Conservation (phyloP, 2,329 filamentous ascomycete species). For the Aspergillus nomiae region DNA sequence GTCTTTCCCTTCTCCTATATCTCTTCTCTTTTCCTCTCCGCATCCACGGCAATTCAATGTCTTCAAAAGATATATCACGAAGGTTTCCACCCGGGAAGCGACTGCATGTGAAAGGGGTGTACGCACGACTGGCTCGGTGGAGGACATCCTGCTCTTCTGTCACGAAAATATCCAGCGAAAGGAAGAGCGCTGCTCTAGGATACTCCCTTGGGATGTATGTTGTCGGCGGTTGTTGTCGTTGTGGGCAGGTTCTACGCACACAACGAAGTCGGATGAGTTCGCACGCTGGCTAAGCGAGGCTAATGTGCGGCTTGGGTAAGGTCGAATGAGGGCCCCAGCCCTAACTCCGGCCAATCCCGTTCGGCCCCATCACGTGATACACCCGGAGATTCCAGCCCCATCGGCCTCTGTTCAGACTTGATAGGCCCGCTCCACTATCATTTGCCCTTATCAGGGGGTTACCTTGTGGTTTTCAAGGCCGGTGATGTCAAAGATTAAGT, state of each 20-base stretch:
- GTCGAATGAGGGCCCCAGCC: conserved; percentile 39
- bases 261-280: conserved; percentile 45
- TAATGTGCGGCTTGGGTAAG: conserved; percentile 36
- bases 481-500: conserved; percentile 3
- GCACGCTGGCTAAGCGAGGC: conserved; percentile 44
- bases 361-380: conserved; percentile 27
- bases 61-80: conserved; percentile 11
- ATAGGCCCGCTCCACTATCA: conserved; percentile 1
- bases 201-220: conserved; percentile 45
- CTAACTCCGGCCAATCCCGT: conserved; percentile 38
- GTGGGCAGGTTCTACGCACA: conserved; percentile 46
- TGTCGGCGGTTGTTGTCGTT: conserved; percentile 52
- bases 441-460: conserved; percentile 1
- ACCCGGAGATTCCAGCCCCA: conserved; percentile 1
- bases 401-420: neutral
- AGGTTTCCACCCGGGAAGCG: conserved; percentile 8
- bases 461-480: neutral
- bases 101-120: conserved; percentile 20
- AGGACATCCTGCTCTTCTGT: conserved; percentile 60
- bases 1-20: neutral
- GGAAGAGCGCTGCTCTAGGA: conserved; percentile 44
- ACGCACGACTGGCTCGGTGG: conserved; percentile 68
- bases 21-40: neutral
- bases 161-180: conserved; percentile 45
- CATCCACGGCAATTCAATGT: neutral